Evolutionary conservation across 495 filamentous ascomycete species (phyloP).

Genomic region (Hypoxylon lenormandii): DNA sequence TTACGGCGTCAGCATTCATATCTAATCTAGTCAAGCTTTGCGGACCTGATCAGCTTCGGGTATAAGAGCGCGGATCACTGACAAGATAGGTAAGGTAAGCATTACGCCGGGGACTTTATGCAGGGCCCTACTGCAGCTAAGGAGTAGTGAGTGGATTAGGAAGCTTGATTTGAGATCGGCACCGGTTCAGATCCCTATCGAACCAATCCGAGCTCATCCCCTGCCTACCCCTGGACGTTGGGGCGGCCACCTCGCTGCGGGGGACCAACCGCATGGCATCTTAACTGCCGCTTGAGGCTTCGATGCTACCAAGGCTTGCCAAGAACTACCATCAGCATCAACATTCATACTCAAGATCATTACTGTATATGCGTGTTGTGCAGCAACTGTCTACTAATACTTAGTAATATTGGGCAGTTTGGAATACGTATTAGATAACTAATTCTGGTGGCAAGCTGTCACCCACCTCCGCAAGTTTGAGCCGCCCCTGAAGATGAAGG

Average conservation of each 20-base stretch:
- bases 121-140: slow-evolving; percentile 37
- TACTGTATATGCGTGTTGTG: slow-evolving; percentile 29
- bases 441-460: slow-evolving; percentile 20
- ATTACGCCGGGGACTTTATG: slow-evolving; percentile 27
- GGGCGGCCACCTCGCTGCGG: neutral
- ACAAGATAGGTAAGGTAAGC: neutral
- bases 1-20: slow-evolving; percentile 22
- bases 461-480: slow-evolving; percentile 6
- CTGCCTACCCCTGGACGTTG: neutral
- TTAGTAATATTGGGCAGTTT: slow-evolving; percentile 30
- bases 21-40: slow-evolving; percentile 25
- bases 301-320: slow-evolving; percentile 3
- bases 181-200: slow-evolving; percentile 6
- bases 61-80: slow-evolving; percentile 16
- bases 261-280: neutral
- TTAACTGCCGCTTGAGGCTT: slow-evolving; percentile 17
- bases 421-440: slow-evolving; percentile 1
- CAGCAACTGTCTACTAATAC: slow-evolving; percentile 13
- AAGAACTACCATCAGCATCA: slow-evolving; percentile 5
- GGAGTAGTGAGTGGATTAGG: slow-evolving; percentile 31
- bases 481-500: neutral
- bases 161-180: slow-evolving; percentile 27
- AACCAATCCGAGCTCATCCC: slow-evolving; percentile 15
- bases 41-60: neutral
- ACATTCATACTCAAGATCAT: slow-evolving; percentile 29